Conservation (phyloP, 768 basidiomycete genomes). For the Mycena polygramma region DNA sequence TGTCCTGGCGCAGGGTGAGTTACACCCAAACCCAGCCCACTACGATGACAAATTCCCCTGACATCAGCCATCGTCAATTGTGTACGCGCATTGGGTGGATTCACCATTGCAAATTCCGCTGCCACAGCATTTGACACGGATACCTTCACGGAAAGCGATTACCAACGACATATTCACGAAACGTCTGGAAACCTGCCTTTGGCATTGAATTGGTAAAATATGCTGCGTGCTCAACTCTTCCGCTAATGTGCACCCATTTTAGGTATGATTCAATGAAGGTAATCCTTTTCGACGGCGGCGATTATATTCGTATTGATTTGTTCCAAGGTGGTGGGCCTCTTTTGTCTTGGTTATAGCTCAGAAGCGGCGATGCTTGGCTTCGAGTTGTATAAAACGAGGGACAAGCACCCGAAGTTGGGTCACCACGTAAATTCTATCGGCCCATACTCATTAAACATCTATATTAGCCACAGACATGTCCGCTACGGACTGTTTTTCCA, state of each 20-base stretch:
- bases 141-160: constrained; percentile 68
- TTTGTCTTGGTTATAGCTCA: constrained; percentile 68
- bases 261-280: constrained; percentile 81
- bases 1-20: constrained; percentile 66
- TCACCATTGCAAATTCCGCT: constrained; percentile 62
- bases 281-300: neutral
- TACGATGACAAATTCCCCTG: neutral
- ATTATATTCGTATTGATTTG: constrained; percentile 3
- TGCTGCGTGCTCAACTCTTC: neutral
- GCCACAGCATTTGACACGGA: constrained; percentile 73
- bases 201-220: constrained; percentile 69
- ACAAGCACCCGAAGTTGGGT: constrained; percentile 73
- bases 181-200: constrained; percentile 64
- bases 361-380: constrained; percentile 77
- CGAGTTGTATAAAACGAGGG: constrained; percentile 68
- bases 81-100: constrained; percentile 74
- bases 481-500: constrained; percentile 81
- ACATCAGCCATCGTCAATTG: constrained; percentile 61
- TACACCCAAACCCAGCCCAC: neutral
- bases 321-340: constrained; percentile 70
- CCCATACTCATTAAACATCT: neutral
- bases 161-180: constrained; percentile 57
- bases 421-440: neutral
- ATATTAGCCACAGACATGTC: constrained; percentile 71
- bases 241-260: neutral